Evolutionary conservation across 208 protist genomes (phyloP).

Genomic region (Crithidia thermophila): DNA sequence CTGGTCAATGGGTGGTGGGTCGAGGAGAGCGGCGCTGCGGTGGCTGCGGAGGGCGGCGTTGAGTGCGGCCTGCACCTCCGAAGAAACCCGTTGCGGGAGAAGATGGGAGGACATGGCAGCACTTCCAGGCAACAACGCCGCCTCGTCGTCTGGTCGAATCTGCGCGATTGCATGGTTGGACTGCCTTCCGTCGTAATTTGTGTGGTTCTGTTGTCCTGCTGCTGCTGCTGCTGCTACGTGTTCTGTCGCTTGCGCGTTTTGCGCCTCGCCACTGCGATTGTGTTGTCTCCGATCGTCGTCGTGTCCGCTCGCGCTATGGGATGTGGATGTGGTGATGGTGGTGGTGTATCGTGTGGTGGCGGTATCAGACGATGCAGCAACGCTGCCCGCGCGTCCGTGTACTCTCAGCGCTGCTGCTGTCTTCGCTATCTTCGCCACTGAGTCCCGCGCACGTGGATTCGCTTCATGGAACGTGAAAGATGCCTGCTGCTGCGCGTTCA

Average conservation of each 20-base stretch:
- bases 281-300: neutral
- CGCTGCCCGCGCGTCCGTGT: neutral
- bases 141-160: too few species aligned
- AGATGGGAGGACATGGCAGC: neutral
- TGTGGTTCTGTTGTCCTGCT: too few species aligned
- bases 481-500: slow-evolving; percentile 15
- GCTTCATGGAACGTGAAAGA: too few species aligned
- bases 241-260: too few species aligned
- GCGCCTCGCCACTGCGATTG: neutral
- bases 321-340: neutral
- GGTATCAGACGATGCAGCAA: slow-evolving; percentile 11
- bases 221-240: too few species aligned
- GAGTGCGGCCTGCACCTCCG: slow-evolving; percentile 22
- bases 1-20: neutral
- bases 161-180: too few species aligned
- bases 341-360: slow-evolving; percentile 33
- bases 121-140: too few species aligned
- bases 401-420: slow-evolving; percentile 5
- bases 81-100: slow-evolving; percentile 17
- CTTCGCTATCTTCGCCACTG: neutral
- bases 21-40: neutral
- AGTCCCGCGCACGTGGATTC: too few species aligned
- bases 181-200: too few species aligned
- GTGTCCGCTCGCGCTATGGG: neutral
- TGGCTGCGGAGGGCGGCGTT: slow-evolving; percentile 14